These are phyloP conservation scores for Talaromyces ruber DNA, from an alignment of 495 filamentous ascomycete species.

Conservation along the genomic window DNA sequence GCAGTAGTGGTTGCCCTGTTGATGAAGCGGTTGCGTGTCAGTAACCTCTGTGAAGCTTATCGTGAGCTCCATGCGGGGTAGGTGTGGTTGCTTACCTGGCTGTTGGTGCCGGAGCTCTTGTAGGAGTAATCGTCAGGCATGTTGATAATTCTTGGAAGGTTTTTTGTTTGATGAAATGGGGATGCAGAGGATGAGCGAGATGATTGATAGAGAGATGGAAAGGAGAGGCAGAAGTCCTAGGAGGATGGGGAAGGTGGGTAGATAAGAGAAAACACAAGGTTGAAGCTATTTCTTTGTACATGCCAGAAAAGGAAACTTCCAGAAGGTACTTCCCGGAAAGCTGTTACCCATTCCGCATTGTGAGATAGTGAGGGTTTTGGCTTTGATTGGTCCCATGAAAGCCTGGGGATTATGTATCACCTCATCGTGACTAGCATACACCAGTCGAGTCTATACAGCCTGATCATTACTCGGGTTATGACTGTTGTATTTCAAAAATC, in stretches of 20 bases:
- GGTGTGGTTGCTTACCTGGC: constrained; percentile 22
- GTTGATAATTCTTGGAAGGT: background rate
- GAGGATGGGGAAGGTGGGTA: background rate
- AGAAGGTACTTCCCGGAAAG: background rate
- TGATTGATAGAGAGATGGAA: background rate
- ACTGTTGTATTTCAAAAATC: no score
- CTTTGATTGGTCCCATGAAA: background rate
- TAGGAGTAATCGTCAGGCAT: constrained; percentile 19
- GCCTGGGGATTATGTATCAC: background rate
- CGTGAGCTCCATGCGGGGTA: background rate
- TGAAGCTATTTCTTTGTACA: background rate
- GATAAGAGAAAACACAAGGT: background rate
- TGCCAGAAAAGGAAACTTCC: background rate
- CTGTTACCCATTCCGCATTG: background rate
- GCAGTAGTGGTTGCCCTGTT: constrained; percentile 44
- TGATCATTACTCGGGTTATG: no score
- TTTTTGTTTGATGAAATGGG: background rate
- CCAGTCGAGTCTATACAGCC: no score
- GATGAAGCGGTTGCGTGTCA: background rate
- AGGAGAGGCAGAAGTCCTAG: background rate
- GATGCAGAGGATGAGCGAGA: background rate
- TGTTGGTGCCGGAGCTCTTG: constrained; percentile 39
- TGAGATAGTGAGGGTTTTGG: background rate
- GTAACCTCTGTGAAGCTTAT: background rate
- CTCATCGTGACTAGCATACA: background rate